Evolutionary conservation across 192 early-diverging fungal species (phyloP).

Genomic region (Dissophora globulifera): DNA sequence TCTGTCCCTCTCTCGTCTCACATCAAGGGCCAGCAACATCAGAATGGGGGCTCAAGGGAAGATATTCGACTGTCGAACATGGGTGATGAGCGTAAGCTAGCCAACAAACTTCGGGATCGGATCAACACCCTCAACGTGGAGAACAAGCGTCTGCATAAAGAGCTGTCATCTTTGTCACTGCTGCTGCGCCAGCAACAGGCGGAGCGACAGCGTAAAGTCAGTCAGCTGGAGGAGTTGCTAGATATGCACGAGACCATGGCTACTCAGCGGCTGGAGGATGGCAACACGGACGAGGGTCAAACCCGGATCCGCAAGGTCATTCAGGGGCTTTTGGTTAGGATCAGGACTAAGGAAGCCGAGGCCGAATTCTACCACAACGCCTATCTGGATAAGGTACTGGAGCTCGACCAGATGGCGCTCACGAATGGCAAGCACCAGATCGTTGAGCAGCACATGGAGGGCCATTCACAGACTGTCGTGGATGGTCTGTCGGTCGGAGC

Average conservation of each 20-base stretch:
- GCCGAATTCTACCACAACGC: constrained; percentile 53
- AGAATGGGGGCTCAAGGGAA: constrained; percentile 27
- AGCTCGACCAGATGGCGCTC: constrained; percentile 46
- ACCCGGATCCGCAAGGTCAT: constrained; percentile 46
- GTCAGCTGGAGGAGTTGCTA: constrained; percentile 40
- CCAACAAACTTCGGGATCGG: constrained; percentile 41
- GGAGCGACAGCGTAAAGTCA: constrained; percentile 36
- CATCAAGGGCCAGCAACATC: constrained; percentile 13
- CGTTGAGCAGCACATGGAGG: constrained; percentile 3
- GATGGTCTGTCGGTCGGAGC: constrained; percentile 4
- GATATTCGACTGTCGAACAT: constrained; percentile 25
- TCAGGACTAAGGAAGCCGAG: constrained; percentile 50
- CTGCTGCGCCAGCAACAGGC: constrained; percentile 35
- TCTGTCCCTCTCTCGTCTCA: constrained; percentile 30
- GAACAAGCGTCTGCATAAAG: constrained; percentile 42
- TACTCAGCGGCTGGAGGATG: constrained; percentile 18
- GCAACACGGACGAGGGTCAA: constrained; percentile 44
- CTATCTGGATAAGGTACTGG: constrained; percentile 50
- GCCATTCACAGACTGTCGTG: constrained; percentile 5
- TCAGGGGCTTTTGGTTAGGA: constrained; percentile 44
- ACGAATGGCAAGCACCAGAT: constrained; percentile 29
- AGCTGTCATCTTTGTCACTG: constrained; percentile 26
- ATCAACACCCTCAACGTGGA: constrained; percentile 41
- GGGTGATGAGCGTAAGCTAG: constrained; percentile 37
- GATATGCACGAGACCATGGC: constrained; percentile 43